A percentile compares a stretch with the other conserved stretches of the same genome.
These are phyloP conservation scores for Magnaporthiopsis incrustans DNA, from an alignment of 2,329 filamentous ascomycete species.

Conservation along the genomic window DNA sequence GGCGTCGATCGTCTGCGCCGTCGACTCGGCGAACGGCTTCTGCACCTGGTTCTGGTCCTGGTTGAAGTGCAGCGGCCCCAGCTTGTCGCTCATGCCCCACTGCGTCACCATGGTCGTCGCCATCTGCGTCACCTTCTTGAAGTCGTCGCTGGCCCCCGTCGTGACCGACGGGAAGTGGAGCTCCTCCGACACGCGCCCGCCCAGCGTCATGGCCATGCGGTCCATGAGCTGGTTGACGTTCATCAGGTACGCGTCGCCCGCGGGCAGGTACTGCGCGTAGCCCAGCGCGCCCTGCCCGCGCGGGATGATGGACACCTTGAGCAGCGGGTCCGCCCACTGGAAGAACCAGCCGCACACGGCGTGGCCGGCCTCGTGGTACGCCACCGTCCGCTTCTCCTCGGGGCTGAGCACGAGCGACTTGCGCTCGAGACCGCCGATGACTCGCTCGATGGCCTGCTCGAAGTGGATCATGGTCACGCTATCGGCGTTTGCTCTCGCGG, in stretches of 20 bases:
- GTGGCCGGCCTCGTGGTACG: slow-evolving; percentile 72
- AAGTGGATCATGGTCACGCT: slow-evolving; percentile 85
- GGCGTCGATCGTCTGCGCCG: slow-evolving; percentile 81
- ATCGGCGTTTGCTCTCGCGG: slow-evolving; percentile 73
- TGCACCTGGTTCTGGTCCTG: slow-evolving; percentile 67
- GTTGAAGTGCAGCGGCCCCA: slow-evolving; percentile 88
- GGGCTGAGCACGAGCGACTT: slow-evolving; percentile 91
- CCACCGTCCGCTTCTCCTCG: slow-evolving; percentile 69
- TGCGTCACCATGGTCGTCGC: slow-evolving; percentile 98
- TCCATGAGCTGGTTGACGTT: slow-evolving; percentile 95
- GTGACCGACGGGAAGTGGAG: slow-evolving; percentile 96
- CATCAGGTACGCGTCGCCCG: slow-evolving; percentile 90
- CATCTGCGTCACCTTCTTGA: slow-evolving; percentile 96
- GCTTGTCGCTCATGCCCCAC: slow-evolving; percentile 95
- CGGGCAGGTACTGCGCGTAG: slow-evolving; percentile 94
- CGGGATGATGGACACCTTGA: slow-evolving; percentile 98
- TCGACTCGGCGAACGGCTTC: slow-evolving; percentile 94
- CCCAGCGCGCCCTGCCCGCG: slow-evolving; percentile 88
- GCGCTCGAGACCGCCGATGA: slow-evolving; percentile 93
- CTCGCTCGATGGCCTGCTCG: slow-evolving; percentile 94
- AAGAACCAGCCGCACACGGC: slow-evolving; percentile 99
- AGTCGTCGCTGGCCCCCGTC: slow-evolving; percentile 90
- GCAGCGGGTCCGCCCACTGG: slow-evolving; percentile 87
- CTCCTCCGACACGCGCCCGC: slow-evolving; percentile 90
- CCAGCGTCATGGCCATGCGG: slow-evolving; percentile 98